Evolutionary conservation across 331 rosid genomes (phyloP), one percentile per base, ranked within the genome.

Genomic region (Acacia concinna): DNA sequence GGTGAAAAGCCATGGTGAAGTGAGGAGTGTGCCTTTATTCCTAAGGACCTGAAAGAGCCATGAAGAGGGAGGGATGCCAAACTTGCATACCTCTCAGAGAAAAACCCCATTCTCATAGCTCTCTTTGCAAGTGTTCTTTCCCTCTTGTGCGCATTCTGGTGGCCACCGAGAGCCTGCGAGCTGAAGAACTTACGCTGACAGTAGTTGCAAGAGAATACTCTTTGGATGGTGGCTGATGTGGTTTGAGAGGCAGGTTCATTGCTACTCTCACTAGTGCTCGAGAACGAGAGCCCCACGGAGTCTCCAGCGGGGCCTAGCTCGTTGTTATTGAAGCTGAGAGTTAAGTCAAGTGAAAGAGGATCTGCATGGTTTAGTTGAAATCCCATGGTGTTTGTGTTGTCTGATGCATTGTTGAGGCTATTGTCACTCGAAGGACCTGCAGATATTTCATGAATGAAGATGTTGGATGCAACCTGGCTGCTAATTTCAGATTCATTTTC

Each of bases 161-260:
- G 98, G n/a, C 98, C 98, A 0, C 98, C 98, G 27, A 94, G 98
- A 51, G 98, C 98, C 81, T 94, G 98, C 0, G 98, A 94, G 83
- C 98, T 91, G 78, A 88, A 87, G 82, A 93, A 93, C 79, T 91
- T 93, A 62, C 98, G 88, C 77, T 89, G 97, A 35, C 98, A 94
- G 88, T 91, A 94, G 71, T 91, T 94, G 89, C 98, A 94, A 27
- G 97, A 80, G 82, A 90, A 94, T 25, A 91, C 92, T 71, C 96
- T 78, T 1, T 90, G 82, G 27, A 43, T 40, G 63, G 81, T 83
- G 17, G 88, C 74, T 20, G 88, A 54, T n/a, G 86, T 84, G n/a
- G 86, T 80, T 68, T 82, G 89, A 51, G 89, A 80, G 20, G 83
- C 74, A 80, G 83, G 83, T 20, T 83, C 96, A 13, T 90, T 92